Conservation (phyloP, 2,329 filamentous ascomycete genomes). For the Aspergillus aculeatinus region DNA sequence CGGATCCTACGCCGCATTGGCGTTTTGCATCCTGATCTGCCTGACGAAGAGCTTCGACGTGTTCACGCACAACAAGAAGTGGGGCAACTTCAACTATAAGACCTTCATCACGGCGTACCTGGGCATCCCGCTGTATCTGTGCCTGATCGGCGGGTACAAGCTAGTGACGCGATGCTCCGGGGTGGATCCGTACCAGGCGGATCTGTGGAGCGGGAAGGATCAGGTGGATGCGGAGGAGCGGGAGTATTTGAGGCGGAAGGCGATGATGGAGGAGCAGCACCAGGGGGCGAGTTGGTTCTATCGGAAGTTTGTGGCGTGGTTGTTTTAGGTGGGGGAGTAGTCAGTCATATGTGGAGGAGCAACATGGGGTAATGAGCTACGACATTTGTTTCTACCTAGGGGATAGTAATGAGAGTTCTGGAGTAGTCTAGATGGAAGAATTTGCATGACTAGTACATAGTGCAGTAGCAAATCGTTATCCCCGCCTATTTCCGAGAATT, state of each 20-base stretch:
- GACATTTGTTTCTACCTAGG: no score
- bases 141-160: constrained; percentile 69
- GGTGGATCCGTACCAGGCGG: constrained; percentile 59
- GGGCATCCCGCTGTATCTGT: constrained; percentile 72
- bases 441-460: no score
- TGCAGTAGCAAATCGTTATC: no score
- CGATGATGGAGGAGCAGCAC: constrained; percentile 39
- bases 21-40: constrained; percentile 70
- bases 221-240: constrained; percentile 71
- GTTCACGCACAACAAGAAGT: constrained; percentile 55
- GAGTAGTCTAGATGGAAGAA: no score
- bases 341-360: no score
- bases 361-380: no score
- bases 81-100: constrained; percentile 67
- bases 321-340: constrained; percentile 48
- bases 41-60: constrained; percentile 80
- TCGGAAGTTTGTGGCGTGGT: constrained; percentile 58
- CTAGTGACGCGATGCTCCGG: constrained; percentile 54
- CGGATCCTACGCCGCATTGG: constrained; percentile 67
- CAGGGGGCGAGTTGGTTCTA: constrained; percentile 55
- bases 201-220: constrained; percentile 72
- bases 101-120: constrained; percentile 76
- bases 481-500: no score
- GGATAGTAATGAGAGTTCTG: no score
- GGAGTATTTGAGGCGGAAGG: constrained; percentile 59